phyloP scores from a whole-genome alignment of 495 filamentous ascomycete species.

The Neurospora sp. region DNA sequence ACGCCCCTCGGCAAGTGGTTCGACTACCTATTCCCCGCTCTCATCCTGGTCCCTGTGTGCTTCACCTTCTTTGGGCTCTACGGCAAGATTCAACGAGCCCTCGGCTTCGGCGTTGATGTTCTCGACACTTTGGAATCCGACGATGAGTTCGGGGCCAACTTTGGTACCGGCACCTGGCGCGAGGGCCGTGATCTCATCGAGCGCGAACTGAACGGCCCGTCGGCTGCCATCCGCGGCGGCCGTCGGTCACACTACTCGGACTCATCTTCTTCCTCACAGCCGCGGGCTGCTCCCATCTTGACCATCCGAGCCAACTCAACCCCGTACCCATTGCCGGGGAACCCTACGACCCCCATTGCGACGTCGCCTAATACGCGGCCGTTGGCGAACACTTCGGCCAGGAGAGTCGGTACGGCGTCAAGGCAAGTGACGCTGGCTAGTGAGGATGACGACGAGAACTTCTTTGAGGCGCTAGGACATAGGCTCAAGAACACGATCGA shows the following conservation, averaged over 20 bases:
- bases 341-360: conserved; percentile 29
- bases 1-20: conserved; percentile 78
- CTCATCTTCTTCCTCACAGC: not conserved
- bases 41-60: conserved; percentile 73
- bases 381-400: conserved; percentile 22
- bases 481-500: conserved; percentile 88
- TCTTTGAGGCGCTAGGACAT: conserved; percentile 74
- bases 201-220: conserved; percentile 62
- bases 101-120: conserved; percentile 68
- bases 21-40: conserved; percentile 74
- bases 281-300: conserved; percentile 28
- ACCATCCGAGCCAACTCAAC: conserved; percentile 17
- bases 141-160: conserved; percentile 50
- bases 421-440: conserved; percentile 11
- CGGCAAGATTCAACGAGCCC: conserved; percentile 59
- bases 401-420: conserved; percentile 16
- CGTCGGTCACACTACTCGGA: conserved; percentile 1
- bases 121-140: conserved; percentile 61
- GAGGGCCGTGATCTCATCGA: conserved; percentile 93
- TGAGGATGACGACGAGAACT: conserved; percentile 62
- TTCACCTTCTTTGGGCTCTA: conserved; percentile 84
- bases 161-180: conserved; percentile 77
- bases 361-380: conserved; percentile 29
- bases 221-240: conserved; percentile 22
- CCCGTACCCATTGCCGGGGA: not conserved